These are phyloP conservation scores for Climacium dendroides DNA, from an alignment of 225 moss, liverwort and hornwort genomes.

Conservation along the genomic window DNA sequence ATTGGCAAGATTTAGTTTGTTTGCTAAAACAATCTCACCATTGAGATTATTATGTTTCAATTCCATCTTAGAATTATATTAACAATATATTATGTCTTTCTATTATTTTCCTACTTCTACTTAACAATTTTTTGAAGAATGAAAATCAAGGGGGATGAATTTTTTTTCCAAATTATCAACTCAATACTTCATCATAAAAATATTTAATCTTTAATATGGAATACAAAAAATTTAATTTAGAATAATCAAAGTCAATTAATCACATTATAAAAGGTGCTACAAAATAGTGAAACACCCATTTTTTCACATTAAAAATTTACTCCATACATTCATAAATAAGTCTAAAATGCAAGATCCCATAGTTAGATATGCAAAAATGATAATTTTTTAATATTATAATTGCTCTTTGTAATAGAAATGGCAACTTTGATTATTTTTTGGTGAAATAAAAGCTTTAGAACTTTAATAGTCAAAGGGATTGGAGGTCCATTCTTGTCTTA, in stretches of 20 bases:
- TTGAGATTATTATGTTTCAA: too few relatives aligned
- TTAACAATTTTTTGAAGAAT: neutral
- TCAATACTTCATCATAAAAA: neutral
- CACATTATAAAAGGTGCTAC: neutral
- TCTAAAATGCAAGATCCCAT: neutral
- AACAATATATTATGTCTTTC: too few relatives aligned
- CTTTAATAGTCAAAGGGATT: neutral
- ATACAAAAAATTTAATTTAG: neutral
- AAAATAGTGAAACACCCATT: neutral
- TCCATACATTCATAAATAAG: neutral
- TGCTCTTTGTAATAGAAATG: neutral
- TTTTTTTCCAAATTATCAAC: fast-evolving
- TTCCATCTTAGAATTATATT: too few relatives aligned
- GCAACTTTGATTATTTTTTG: neutral
- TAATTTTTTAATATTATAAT: neutral
- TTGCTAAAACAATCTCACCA: too few relatives aligned
- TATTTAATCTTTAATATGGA: neutral
- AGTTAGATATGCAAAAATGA: neutral
- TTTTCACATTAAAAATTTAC: too few relatives aligned
- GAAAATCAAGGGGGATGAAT: neutral
- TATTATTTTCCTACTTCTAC: too few relatives aligned
- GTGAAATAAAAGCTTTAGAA: neutral
- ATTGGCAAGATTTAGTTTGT: too few relatives aligned
- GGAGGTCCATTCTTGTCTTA: neutral
- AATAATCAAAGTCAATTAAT: neutral